Evolutionary conservation across 1,284 basidiomycete species (phyloP), one percentile per base, ranked within the genome.

Genomic region (Chiua sp.): DNA sequence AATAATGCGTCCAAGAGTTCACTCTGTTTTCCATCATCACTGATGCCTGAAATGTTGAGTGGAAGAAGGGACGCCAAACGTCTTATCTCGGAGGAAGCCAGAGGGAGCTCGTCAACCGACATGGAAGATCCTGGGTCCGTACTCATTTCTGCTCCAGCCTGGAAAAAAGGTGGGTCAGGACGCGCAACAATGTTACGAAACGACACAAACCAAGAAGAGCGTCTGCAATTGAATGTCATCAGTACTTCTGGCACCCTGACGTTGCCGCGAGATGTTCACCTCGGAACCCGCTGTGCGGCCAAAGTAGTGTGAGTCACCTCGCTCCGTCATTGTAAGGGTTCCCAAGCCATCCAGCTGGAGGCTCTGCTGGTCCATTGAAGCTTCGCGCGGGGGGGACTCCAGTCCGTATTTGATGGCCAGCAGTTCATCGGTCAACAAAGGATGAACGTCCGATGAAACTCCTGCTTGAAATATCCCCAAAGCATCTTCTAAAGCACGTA

Each of bases 401-500:
- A 79, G 78, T 18, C 80, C 80, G 63, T 82, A 87, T 69, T 90
- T 90, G 66, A 91, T 79, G 2, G 78, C 76, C 32, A 90, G 73
- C 1, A 88, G 71, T 51, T 90, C 88, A 35, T 85, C 85, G 35
- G 79, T 78, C n/a, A 91, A 78, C 13, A 90, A 76, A 4, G 89
- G 86, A 69, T 91, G 89, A 15, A 76, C 69, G 53, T 90, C 86
- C 48, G 74, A 82, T n/a, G 87, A 87, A 15, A 83, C 78, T 26
- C 81, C 78, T 5, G 83, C 80, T 66, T 90, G 87, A 58, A 87
- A 84, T 54, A 87, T 84, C 20, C 84, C 80, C 51, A 91, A 74
- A 0, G 87, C 87, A 58, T 90, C 87, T 71, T 90, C 88, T 22
- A 91, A 79, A 65, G 88, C 83, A 47, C 87, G 82, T 65, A 91